A percentile compares a stretch with the other conserved stretches of the same genome.
These are phyloP conservation scores for Pythium coloratum DNA, from an alignment of 352 stramenopile genomes.

Conservation along the genomic window DNA sequence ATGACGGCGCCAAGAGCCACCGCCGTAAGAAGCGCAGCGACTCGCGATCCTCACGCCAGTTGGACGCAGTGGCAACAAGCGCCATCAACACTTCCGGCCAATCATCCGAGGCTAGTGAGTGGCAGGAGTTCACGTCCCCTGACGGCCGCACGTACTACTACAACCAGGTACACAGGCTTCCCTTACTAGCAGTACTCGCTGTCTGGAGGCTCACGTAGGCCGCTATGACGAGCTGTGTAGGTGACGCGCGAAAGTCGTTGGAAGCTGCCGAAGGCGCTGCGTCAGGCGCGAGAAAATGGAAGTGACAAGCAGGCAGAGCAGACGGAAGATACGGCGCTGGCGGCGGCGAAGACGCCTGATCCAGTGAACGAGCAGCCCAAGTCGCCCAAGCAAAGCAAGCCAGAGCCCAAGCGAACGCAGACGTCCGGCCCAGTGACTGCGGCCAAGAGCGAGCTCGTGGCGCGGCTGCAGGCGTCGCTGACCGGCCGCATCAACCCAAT, in stretches of 20 bases:
- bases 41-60: constrained; percentile 9
- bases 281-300: constrained; percentile 1
- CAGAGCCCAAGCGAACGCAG: too few species aligned
- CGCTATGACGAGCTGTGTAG: constrained; percentile 10
- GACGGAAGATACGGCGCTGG: background rate
- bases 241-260: constrained; percentile 62
- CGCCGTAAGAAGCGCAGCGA: constrained; percentile 20
- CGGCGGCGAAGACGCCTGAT: too few species aligned
- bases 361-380: too few species aligned
- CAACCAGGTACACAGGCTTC: constrained; percentile 34
- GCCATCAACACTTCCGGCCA: background rate
- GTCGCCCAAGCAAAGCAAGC: too few species aligned
- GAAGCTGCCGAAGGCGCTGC: constrained; percentile 40
- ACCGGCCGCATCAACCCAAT: constrained; percentile 31
- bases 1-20: constrained; percentile 12
- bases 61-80: background rate
- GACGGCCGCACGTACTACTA: constrained; percentile 69
- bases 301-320: background rate
- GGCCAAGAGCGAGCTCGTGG: constrained; percentile 40
- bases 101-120: constrained; percentile 16
- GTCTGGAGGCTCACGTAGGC: background rate
- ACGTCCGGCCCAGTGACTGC: too few species aligned
- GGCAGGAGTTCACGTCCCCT: constrained; percentile 57
- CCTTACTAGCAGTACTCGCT: background rate
- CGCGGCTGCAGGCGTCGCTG: constrained; percentile 59